Conservation (phyloP, 495 filamentous ascomycete genomes). For the Tuber indicum region DNA sequence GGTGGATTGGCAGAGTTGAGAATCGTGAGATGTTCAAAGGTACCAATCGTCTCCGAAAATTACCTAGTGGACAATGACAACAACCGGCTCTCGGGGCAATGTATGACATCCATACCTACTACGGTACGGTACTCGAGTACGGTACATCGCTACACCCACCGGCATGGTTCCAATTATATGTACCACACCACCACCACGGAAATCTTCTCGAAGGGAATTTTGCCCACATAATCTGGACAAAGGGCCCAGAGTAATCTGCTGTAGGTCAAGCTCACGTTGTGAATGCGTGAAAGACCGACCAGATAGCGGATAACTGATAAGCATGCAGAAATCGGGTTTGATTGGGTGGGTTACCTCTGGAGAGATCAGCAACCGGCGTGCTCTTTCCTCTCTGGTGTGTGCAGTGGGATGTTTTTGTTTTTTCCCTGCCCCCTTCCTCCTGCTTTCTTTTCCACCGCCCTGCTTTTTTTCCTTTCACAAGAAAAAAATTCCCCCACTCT, state of each 20-base stretch:
- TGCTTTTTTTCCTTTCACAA: neutral
- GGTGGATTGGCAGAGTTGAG: neutral
- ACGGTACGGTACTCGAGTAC: neutral
- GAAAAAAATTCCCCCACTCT: neutral
- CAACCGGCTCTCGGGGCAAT: neutral
- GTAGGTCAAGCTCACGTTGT: neutral
- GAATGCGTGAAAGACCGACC: neutral
- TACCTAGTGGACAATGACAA: neutral
- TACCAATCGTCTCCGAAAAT: neutral
- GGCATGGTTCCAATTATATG: neutral
- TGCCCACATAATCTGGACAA: neutral
- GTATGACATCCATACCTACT: neutral
- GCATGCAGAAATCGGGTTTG: neutral
- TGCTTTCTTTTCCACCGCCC: neutral
- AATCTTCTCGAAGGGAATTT: slow-evolving; percentile 4
- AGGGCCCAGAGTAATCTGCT: slow-evolving; percentile 2
- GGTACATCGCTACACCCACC: neutral
- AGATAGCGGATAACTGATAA: slow-evolving; percentile 4
- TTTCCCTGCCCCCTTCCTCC: neutral
- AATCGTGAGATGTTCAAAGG: neutral
- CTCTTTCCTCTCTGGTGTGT: slow-evolving; percentile 2
- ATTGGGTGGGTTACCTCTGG: neutral
- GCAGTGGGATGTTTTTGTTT: slow-evolving; percentile 3
- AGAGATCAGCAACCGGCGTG: neutral
- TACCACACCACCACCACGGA: neutral